A percentile compares a stretch with the other conserved stretches of the same genome.
phyloP scores from a whole-genome alignment of 768 basidiomycete genomes.

The Lyophyllum semitale region DNA sequence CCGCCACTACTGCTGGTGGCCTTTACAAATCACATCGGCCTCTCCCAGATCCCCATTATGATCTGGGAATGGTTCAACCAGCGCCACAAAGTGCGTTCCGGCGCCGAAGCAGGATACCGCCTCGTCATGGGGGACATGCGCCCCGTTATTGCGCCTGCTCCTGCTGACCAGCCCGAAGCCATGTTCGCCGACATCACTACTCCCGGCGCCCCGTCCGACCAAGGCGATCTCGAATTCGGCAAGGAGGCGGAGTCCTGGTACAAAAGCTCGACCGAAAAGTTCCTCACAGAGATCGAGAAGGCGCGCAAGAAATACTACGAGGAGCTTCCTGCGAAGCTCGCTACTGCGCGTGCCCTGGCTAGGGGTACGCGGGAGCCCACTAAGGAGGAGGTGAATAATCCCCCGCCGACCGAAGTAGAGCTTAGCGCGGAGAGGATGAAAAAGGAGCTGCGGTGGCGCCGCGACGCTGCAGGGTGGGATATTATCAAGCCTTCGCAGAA shows the following conservation, averaged over 20 bases:
- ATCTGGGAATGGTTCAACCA: constrained; percentile 92
- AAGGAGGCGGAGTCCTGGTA: constrained; percentile 65
- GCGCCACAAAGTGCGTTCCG: constrained; percentile 74
- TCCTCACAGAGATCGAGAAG: constrained; percentile 62
- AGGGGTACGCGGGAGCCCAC: constrained; percentile 80
- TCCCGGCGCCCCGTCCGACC: constrained; percentile 16
- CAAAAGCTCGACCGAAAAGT: constrained; percentile 57
- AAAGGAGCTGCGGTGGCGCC: constrained; percentile 87
- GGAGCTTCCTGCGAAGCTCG: constrained; percentile 63
- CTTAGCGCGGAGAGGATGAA: constrained; percentile 84
- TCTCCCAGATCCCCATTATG: constrained; percentile 86
- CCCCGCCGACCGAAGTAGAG: constrained; percentile 87
- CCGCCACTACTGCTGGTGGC: constrained; percentile 81
- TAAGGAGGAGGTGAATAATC: constrained; percentile 74
- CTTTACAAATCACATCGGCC: constrained; percentile 76
- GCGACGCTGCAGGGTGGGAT: constrained; percentile 78
- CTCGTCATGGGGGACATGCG: constrained; percentile 67
- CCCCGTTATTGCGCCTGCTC: constrained; percentile 48
- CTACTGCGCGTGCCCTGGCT: constrained; percentile 73
- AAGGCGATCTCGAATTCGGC: constrained; percentile 78
- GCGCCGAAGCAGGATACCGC: constrained; percentile 79
- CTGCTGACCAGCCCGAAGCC: constrained; percentile 25
- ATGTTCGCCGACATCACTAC: constrained; percentile 25
- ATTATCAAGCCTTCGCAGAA: constrained; percentile 64
- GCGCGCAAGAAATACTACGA: constrained; percentile 79